phyloP scores from a whole-genome alignment of 495 filamentous ascomycete species.

The Penicillium turbatum region DNA sequence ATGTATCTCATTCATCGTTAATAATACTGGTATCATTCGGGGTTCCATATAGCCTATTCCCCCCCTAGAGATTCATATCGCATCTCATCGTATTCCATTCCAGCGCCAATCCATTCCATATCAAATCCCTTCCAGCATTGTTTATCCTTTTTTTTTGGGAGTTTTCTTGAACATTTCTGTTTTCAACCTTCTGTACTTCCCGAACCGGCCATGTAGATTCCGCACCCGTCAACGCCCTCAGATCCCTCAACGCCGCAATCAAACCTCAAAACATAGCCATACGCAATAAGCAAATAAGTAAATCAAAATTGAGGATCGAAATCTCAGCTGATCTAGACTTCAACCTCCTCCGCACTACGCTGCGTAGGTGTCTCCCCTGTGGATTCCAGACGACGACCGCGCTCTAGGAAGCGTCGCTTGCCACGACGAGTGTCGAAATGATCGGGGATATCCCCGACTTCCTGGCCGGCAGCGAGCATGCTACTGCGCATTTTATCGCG shows the following conservation, averaged over 20 bases:
- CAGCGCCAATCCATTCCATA: constrained; percentile 13
- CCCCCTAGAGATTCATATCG: background rate
- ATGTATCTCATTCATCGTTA: background rate
- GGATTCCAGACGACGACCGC: constrained; percentile 29
- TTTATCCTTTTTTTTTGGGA: background rate
- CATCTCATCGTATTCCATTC: constrained; percentile 2
- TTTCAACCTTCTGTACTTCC: background rate
- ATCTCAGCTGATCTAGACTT: constrained; percentile 20
- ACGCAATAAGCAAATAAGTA: background rate
- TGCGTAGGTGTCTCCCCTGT: constrained; percentile 26
- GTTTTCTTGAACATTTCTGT: background rate
- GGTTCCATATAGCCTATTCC: background rate
- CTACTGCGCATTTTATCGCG: constrained; percentile 85
- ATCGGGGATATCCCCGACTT: constrained; percentile 63
- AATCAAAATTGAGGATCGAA: constrained; percentile 9
- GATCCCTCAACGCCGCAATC: background rate
- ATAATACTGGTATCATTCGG: background rate
- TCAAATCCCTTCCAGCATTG: background rate
- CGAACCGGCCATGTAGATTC: constrained; percentile 1
- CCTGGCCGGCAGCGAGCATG: constrained; percentile 69
- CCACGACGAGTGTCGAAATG: constrained; percentile 88
- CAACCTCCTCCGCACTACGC: constrained; percentile 42
- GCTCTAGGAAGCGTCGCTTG: constrained; percentile 77
- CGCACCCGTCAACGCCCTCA: constrained; percentile 2
- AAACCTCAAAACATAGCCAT: background rate